Base-by-base conservation (phyloP, 257 asterid genomes). In the Solanum sejunctum region DNA sequence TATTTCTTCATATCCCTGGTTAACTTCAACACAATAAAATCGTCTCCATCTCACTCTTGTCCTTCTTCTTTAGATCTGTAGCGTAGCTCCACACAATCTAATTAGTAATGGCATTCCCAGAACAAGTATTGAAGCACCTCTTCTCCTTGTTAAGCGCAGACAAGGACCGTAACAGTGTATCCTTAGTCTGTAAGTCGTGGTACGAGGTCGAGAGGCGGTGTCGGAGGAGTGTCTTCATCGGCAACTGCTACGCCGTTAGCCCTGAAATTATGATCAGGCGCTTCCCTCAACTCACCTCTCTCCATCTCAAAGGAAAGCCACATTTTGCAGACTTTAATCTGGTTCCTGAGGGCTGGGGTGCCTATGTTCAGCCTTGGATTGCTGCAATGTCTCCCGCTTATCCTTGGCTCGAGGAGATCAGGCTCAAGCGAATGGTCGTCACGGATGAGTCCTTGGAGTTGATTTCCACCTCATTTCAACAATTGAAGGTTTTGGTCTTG, bases 271-370 rank as follows among this genome's bases (percentile, higher is more conserved):
- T 93, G 98, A 92, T 93, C 93, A 95, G 92, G 26, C 64, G 99
- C 66, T 96, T 96, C 52, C 99, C 98, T 36, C 97, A 96, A 83
- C 88, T 93, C 57, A 90, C 94, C 85, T 89, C 94, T 71, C 58
- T 96, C 87, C 95, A 92, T 93, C 87, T 96, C 82, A 96, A 96
- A 86, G 99, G 99, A 41, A 96, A 96, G 93, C 99, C 99, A 77
- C 99, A 96, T 93, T 96, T 96, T 79, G 98, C 99, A 0, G 99
- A 96, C 88, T 96, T 96, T 86, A 96, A 92, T 92, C 91, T 95
- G 64, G 98, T 95, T 49, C 99, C 99, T 49, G 98, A 95, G 13
- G 97, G 97, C 0, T 95, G 99, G 99, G 99, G 99, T 26, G 99
- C 91, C 1, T 90, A 86, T 83, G 90, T 93, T 36, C 26, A 85